Evolutionary conservation across 1,284 basidiomycete genomes (phyloP), one percentile per base, ranked within the genome.

Genomic region (Inonotus obliquus): DNA sequence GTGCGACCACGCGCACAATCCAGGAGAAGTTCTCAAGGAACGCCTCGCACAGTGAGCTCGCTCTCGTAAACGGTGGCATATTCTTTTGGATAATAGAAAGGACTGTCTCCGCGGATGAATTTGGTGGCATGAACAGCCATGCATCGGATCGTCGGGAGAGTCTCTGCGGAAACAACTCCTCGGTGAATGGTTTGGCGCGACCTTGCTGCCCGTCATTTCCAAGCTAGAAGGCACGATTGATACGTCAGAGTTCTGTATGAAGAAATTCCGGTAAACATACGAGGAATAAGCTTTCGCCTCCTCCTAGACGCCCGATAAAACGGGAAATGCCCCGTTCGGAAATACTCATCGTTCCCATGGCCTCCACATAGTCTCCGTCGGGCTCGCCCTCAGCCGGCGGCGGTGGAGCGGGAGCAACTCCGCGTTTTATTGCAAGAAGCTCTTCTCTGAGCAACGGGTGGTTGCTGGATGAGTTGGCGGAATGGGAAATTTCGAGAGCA

Each of bases 401-500:
- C 7, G 59, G n/a, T 11, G 59, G 27, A 3, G 53, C 64, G 48
- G 66, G 63, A 3, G 63, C 66, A 41, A 60, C 53, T 35, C 62
- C 58, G 5, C 57, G 63, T 44, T 79, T 78, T 44, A 70, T 67
- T 14, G 70, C 70, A 21, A 83, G 66, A 4, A 85, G 74, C 48
- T 86, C 83, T 60, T 83, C 81, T 19, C 79, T 77, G 10, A 91
- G 78, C 6, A 91, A 78, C 0, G 85, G 86, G 68, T 91, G 88
- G 3, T 80, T 77, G 44, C 83, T 81, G 2, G 75, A 72, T 2
- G 81, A 82, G 64, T 79, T 63, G 38, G 59, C 37, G n/a, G 62
- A 60, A 23, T 63, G 62, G 19, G 62, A 63, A 6, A 64, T 65
- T 3, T 79, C 73, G 1, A 90, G 76, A 0, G 86, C 87, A 54